These are phyloP conservation scores for Simplicillium sp. DNA, from an alignment of 2,329 filamentous ascomycete species.

Conservation along the genomic window DNA sequence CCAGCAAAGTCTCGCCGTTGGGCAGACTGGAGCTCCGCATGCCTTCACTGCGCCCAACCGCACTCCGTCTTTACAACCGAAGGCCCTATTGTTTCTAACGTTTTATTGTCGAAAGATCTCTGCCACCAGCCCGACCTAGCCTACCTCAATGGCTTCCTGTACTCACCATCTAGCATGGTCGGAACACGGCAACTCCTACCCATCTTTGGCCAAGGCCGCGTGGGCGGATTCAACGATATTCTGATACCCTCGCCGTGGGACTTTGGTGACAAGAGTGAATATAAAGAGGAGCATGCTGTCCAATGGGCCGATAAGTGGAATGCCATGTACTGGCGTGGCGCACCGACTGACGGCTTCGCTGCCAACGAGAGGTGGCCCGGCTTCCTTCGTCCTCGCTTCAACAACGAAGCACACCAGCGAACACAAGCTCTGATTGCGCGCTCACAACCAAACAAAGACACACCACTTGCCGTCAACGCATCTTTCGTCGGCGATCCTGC, in stretches of 20 bases:
- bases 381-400: conserved; percentile 61
- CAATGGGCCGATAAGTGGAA: conserved; percentile 38
- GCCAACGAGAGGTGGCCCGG: conserved; percentile 38
- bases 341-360: conserved; percentile 42
- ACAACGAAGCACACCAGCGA: conserved; percentile 37
- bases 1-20: conserved; percentile 27
- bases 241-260: conserved; percentile 45
- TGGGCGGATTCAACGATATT: conserved; percentile 45
- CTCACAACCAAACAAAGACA: conserved; percentile 27
- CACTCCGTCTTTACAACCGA: conserved; percentile 19
- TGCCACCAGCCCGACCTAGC: conserved; percentile 39
- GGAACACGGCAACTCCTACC: conserved; percentile 42
- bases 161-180: conserved; percentile 38
- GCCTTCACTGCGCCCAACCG: conserved; percentile 21
- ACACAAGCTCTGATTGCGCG: conserved; percentile 36
- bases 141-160: conserved; percentile 41
- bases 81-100: conserved; percentile 41
- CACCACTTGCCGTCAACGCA: conserved; percentile 18
- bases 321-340: conserved; percentile 45
- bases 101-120: conserved; percentile 40
- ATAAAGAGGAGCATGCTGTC: conserved; percentile 34
- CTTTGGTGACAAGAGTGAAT: conserved; percentile 46
- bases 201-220: conserved; percentile 46
- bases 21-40: conserved; percentile 27
- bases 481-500: conserved; percentile 32